Conservation (phyloP, 2,329 filamentous ascomycete species). For the Ilyonectria robusta region DNA sequence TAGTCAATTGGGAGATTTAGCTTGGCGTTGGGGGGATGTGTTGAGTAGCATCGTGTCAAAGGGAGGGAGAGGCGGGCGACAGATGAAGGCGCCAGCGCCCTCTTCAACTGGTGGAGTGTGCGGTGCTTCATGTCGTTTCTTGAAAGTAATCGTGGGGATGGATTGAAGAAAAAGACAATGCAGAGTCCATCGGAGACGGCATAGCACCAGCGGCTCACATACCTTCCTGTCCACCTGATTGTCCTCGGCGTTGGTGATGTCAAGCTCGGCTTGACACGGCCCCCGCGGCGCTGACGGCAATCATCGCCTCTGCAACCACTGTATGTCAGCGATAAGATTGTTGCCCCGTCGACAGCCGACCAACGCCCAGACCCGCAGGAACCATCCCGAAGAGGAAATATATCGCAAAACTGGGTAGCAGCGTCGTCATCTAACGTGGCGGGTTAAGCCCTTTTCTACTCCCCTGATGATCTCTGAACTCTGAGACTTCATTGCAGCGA, state of each 20-base stretch:
- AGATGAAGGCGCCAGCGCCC: conserved; percentile 43
- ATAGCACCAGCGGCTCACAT: conserved; percentile 40
- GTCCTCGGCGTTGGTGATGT: conserved; percentile 50
- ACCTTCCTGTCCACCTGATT: conserved; percentile 41
- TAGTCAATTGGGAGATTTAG: conserved; percentile 94
- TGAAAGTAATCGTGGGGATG: conserved; percentile 18
- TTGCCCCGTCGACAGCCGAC: conserved; percentile 58
- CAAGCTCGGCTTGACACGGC: conserved; percentile 57
- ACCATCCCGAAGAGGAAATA: conserved; percentile 41
- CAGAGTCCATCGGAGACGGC: conserved; percentile 28
- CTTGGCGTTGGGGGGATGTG: conserved; percentile 70
- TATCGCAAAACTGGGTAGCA: conserved; percentile 29
- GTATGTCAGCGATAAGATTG: conserved; percentile 52
- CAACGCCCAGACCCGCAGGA: conserved; percentile 37
- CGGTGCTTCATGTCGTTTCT: conserved; percentile 52
- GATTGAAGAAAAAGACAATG: conserved; percentile 27
- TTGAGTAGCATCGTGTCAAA: conserved; percentile 62
- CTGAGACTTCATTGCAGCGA: conserved; percentile 46
- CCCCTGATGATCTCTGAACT: conserved; percentile 22
- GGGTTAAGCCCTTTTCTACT: conserved; percentile 27
- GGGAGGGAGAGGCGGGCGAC: conserved; percentile 36
- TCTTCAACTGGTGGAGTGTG: conserved; percentile 49
- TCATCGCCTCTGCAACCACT: conserved; percentile 39
- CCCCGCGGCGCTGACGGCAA: conserved; percentile 51
- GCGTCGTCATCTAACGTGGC: conserved; percentile 36